These are phyloP conservation scores for Sindora glabra DNA, from an alignment of 306 rosid species.

Conservation along the genomic window DNA sequence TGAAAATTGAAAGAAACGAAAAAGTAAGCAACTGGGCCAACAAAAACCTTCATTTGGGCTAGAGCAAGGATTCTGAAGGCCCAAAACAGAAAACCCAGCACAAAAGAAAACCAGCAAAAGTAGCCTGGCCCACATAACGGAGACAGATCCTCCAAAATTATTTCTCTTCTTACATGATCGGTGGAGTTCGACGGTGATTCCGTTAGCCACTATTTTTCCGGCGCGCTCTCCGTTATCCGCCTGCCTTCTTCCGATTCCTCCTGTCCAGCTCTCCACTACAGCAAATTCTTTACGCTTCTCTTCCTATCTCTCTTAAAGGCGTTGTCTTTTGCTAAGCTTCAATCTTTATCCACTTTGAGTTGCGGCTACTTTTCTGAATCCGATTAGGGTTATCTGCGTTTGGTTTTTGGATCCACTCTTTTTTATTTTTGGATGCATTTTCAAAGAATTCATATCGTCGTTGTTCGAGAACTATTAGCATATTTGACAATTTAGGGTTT, in stretches of 20 bases:
- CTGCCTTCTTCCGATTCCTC: constrained; percentile 6
- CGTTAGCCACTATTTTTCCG: constrained; percentile 13
- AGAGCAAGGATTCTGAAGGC: no score
- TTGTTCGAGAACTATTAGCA: neutral
- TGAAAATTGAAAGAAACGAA: no score
- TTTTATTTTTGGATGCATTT: constrained; percentile 8
- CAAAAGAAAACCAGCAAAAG: no score
- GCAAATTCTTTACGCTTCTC: no score
- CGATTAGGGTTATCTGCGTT: constrained; percentile 20
- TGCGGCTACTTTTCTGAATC: neutral
- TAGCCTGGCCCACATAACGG: no score
- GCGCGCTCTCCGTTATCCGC: neutral
- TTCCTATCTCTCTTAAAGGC: neutral
- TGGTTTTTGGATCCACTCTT: neutral
- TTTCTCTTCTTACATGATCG: no score
- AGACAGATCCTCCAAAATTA: no score
- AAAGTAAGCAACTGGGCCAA: no score
- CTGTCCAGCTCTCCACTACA: neutral
- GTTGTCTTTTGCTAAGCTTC: neutral
- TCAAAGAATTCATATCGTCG: neutral
- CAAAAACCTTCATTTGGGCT: no score
- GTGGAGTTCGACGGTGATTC: no score
- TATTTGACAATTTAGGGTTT: constrained; percentile 46
- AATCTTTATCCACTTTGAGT: neutral
- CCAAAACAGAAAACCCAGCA: no score